Evolutionary conservation across 768 basidiomycete species (phyloP).

Genomic region (Rhizopogon roseolus): DNA sequence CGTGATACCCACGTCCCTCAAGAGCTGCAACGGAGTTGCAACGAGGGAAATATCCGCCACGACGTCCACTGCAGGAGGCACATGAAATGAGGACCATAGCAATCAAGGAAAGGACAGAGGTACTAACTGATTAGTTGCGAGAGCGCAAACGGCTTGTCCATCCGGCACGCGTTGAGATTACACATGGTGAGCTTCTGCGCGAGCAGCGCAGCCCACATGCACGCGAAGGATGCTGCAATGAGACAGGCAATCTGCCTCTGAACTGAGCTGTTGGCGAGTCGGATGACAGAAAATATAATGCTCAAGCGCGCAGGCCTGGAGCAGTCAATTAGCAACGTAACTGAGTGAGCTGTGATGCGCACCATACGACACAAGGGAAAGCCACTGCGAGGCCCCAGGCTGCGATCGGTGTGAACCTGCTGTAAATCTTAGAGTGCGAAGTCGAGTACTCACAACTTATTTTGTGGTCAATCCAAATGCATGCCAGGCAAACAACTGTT

Average conservation of each 20-base stretch:
- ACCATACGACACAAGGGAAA: constrained; percentile 19
- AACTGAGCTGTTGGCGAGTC: constrained; percentile 5
- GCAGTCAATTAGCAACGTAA: not conserved
- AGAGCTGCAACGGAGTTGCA: constrained; percentile 11
- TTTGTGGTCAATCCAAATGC: constrained; percentile 3
- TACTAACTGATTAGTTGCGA: constrained; percentile 18
- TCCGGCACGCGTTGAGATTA: not conserved
- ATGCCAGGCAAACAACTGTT: constrained; percentile 5
- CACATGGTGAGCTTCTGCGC: constrained; percentile 13
- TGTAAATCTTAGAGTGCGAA: not conserved
- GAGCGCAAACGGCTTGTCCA: constrained; percentile 6
- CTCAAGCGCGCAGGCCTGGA: constrained; percentile 20
- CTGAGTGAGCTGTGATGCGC: too few species aligned
- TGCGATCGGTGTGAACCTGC: not conserved
- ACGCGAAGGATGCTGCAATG: constrained; percentile 10
- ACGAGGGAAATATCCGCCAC: constrained; percentile 16
- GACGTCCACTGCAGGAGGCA: constrained; percentile 11
- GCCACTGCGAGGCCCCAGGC: constrained; percentile 11
- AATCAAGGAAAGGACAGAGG: not conserved
- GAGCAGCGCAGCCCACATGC: constrained; percentile 20
- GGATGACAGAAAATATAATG: constrained; percentile 19
- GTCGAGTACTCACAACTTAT: constrained; percentile 3
- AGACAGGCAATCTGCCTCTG: constrained; percentile 4
- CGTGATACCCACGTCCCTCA: constrained; percentile 3
- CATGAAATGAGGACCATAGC: not conserved